These are phyloP conservation scores for Coemansia sp. DNA, from an alignment of 192 early-diverging fungal genomes.

Conservation along the genomic window DNA sequence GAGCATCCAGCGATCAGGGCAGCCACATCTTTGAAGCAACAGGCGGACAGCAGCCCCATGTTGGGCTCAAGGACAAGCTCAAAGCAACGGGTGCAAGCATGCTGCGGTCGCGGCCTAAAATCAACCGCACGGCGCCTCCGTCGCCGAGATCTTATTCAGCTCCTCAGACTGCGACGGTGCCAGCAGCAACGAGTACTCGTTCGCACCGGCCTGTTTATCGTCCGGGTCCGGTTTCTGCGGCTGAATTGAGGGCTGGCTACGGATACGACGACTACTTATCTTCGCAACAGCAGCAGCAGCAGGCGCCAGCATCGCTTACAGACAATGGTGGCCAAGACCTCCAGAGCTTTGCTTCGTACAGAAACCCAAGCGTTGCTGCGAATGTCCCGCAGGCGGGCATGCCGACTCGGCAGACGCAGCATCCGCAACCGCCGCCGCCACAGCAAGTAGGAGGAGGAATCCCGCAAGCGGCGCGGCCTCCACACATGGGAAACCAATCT, in stretches of 20 bases:
- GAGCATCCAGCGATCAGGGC: background rate
- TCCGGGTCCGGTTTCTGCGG: slow-evolving; percentile 27
- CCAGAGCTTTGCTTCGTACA: background rate
- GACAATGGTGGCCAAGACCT: slow-evolving; percentile 1
- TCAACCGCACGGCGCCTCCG: slow-evolving; percentile 24
- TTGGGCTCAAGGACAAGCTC: slow-evolving; percentile 44
- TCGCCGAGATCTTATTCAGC: background rate
- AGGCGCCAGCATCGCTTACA: slow-evolving; percentile 1
- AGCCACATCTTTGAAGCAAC: slow-evolving; percentile 5
- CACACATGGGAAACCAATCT: background rate
- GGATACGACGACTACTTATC: background rate
- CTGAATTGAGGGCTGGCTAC: slow-evolving; percentile 9
- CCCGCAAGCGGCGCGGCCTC: slow-evolving; percentile 6
- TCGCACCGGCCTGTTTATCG: slow-evolving; percentile 31
- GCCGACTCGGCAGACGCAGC: background rate
- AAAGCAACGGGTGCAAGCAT: slow-evolving; percentile 47
- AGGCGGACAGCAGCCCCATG: slow-evolving; percentile 9
- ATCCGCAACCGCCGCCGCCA: background rate
- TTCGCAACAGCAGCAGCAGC: slow-evolving; percentile 8
- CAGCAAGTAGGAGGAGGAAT: background rate
- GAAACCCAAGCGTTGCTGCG: slow-evolving; percentile 4
- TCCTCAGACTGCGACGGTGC: slow-evolving; percentile 7
- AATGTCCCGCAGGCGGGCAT: background rate
- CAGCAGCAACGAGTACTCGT: background rate
- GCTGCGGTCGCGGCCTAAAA: slow-evolving; percentile 35